Evolutionary conservation across 2,329 filamentous ascomycete species (phyloP).

Genomic region (Chrysoporthe austroafricana): DNA sequence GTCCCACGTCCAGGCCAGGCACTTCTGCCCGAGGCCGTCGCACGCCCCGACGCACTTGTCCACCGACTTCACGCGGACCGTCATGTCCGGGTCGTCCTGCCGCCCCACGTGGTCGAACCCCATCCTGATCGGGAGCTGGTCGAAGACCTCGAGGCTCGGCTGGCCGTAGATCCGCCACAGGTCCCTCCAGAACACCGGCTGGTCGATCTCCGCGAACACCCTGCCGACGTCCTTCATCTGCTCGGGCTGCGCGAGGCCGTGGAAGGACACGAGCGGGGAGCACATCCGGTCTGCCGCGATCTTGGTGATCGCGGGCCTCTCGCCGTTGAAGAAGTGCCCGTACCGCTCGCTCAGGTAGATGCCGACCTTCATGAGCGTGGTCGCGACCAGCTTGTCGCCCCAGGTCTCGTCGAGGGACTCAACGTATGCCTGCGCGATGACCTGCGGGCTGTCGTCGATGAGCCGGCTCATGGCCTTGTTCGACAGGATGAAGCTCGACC

Average conservation of each 20-base stretch:
- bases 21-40: conserved; percentile 42
- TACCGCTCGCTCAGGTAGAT: conserved; percentile 60
- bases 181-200: conserved; percentile 54
- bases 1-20: conserved; percentile 58
- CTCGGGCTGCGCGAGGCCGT: conserved; percentile 49
- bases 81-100: conserved; percentile 47
- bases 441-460: conserved; percentile 45
- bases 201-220: conserved; percentile 42
- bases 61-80: conserved; percentile 41
- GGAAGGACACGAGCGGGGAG: conserved; percentile 58
- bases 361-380: conserved; percentile 55
- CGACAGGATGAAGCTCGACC: conserved; percentile 58
- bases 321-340: conserved; percentile 59
- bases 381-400: conserved; percentile 59
- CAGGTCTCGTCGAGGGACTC: conserved; percentile 55
- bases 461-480: conserved; percentile 52
- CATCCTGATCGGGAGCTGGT: conserved; percentile 40
- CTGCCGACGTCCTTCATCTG: conserved; percentile 51
- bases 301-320: conserved; percentile 52
- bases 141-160: conserved; percentile 44
- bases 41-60: conserved; percentile 51
- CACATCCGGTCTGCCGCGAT: conserved; percentile 56
- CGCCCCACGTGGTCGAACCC: conserved; percentile 56
- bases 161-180: conserved; percentile 54
- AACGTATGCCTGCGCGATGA: conserved; percentile 49